Conservation (phyloP, 495 filamentous ascomycete species). For the Aspergillus carlsbadensis region DNA sequence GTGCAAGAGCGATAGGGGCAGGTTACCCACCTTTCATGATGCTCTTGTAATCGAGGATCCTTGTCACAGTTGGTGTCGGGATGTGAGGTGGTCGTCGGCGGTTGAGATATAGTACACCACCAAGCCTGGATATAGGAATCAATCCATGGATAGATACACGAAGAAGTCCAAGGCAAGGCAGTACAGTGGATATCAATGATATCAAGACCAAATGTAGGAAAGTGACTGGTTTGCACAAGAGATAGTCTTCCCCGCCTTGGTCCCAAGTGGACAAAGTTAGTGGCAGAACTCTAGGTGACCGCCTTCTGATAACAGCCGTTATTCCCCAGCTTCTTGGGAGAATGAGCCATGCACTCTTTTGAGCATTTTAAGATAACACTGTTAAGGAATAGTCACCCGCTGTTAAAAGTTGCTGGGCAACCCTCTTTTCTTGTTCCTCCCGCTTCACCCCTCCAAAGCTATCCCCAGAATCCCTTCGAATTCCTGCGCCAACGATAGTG, state of each 20-base stretch:
- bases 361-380: slow-evolving; percentile 1
- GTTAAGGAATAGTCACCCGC: slow-evolving; percentile 8
- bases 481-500: slow-evolving; percentile 8
- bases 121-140: neutral
- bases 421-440: neutral
- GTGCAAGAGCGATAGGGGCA: neutral
- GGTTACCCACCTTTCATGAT: slow-evolving; percentile 22
- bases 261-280: neutral
- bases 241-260: slow-evolving; percentile 6
- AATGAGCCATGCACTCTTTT: slow-evolving; percentile 14
- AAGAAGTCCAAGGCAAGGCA: neutral
- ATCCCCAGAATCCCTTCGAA: slow-evolving; percentile 4
- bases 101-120: neutral
- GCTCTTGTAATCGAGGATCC: neutral
- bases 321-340: slow-evolving; percentile 28
- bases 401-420: slow-evolving; percentile 18
- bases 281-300: slow-evolving; percentile 18
- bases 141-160: neutral
- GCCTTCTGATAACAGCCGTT: slow-evolving; percentile 26
- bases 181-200: neutral
- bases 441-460: neutral
- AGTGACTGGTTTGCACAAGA: neutral
- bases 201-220: neutral
- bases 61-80: neutral
- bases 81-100: neutral